A percentile compares a stretch with the other conserved stretches of the same genome.
phyloP scores from a whole-genome alignment of 1,284 basidiomycete genomes.

The Meripilus lineatus region DNA sequence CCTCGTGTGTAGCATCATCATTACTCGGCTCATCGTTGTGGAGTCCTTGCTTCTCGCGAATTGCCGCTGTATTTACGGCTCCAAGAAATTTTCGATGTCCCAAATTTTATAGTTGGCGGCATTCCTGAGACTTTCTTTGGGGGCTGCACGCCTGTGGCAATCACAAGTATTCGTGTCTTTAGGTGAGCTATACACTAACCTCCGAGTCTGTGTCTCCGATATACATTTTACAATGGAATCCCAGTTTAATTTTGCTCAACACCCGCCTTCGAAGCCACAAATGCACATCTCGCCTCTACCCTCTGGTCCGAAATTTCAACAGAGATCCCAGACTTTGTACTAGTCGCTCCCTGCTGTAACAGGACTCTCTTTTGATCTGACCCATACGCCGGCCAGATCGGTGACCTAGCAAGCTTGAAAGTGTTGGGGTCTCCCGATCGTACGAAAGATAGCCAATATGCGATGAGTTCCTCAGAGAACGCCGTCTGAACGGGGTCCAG shows the following conservation, averaged over 20 bases:
- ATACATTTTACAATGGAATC: too few relatives aligned
- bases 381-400: slow-evolving; percentile 31
- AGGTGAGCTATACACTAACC: too few relatives aligned
- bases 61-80: too few relatives aligned
- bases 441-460: slow-evolving; percentile 58
- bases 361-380: slow-evolving; percentile 33
- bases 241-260: slow-evolving; percentile 15
- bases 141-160: too few relatives aligned
- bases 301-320: slow-evolving; percentile 34
- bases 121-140: too few relatives aligned
- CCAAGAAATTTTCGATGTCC: too few relatives aligned
- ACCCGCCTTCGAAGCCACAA: slow-evolving; percentile 20
- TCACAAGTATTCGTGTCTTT: too few relatives aligned
- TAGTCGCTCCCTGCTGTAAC: slow-evolving; percentile 35
- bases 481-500: slow-evolving; percentile 37
- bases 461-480: slow-evolving; percentile 50
- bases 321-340: slow-evolving; percentile 35
- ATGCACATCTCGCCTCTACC: slow-evolving; percentile 30
- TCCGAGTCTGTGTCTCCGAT: too few relatives aligned
- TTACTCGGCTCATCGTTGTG: too few relatives aligned
- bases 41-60: too few relatives aligned
- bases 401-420: slow-evolving; percentile 43
- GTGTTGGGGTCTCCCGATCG: slow-evolving; percentile 46
- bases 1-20: too few relatives aligned
- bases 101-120: too few relatives aligned